These are phyloP conservation scores for Hansenula sp. DNA, from an alignment of 1,139 yeast species.

Conservation along the genomic window DNA sequence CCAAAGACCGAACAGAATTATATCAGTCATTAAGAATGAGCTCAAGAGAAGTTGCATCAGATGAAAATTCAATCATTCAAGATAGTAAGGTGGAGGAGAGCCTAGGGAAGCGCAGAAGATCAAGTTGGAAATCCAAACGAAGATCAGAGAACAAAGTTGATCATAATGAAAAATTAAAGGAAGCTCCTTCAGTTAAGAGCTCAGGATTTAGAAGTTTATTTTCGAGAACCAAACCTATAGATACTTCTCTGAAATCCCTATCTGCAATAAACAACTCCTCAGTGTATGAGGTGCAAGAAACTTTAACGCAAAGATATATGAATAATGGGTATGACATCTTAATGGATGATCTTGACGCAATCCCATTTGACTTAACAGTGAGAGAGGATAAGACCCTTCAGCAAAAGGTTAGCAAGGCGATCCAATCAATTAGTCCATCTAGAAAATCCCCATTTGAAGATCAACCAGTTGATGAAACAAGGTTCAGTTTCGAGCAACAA, in stretches of 20 bases:
- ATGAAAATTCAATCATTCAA: background rate
- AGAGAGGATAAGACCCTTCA: constrained; percentile 8
- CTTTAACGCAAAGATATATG: constrained; percentile 22
- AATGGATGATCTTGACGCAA: constrained; percentile 17
- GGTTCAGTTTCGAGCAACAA: background rate
- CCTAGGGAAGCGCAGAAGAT: background rate
- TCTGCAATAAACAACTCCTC: background rate
- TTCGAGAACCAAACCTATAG: constrained; percentile 1
- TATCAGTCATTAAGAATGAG: too few species aligned
- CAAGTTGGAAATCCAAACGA: background rate
- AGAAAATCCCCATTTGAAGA: constrained; percentile 2
- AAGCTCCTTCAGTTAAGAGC: too few species aligned
- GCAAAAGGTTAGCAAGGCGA: constrained; percentile 8
- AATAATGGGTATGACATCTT: constrained; percentile 14
- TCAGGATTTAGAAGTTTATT: constrained; percentile 4
- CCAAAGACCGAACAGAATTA: too few species aligned
- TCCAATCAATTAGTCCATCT: constrained; percentile 11
- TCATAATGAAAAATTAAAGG: too few species aligned
- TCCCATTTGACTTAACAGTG: constrained; percentile 17
- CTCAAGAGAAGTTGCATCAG: too few species aligned
- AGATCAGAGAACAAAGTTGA: too few species aligned
- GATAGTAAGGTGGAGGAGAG: background rate
- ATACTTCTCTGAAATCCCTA: background rate
- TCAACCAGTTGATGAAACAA: background rate
- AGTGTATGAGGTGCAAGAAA: constrained; percentile 14